Percentiles rank a stretch among this genome's conserved stretches.
Conservation (phyloP, 140 eudicot genomes). For the Cichorium intybus region DNA sequence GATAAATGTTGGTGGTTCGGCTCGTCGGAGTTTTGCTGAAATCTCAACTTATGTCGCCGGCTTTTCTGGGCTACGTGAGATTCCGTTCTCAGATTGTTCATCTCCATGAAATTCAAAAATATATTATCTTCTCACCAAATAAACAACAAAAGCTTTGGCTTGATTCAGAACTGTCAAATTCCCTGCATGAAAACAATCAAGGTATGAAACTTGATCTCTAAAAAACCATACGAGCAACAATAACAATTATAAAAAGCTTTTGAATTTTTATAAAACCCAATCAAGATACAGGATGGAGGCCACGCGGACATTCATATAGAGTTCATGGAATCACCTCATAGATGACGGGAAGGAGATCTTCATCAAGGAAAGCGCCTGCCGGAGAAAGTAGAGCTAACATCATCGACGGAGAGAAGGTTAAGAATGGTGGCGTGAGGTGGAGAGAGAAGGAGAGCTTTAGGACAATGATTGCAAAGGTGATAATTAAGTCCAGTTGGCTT, state of each 20-base stretch:
- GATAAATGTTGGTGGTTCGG: slow-evolving; percentile 32
- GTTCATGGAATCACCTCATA: slow-evolving; percentile 5
- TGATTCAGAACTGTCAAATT: slow-evolving; percentile 10
- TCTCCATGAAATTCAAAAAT: slow-evolving; percentile 44
- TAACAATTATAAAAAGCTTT: background rate
- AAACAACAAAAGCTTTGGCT: background rate
- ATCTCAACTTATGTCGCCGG: slow-evolving; percentile 75
- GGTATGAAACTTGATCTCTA: slow-evolving; percentile 1
- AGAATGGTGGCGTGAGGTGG: background rate
- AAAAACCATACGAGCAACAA: background rate
- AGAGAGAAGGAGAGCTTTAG: slow-evolving; percentile 26
- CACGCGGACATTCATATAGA: background rate
- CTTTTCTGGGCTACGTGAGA: slow-evolving; percentile 73
- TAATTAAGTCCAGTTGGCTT: slow-evolving; percentile 35
- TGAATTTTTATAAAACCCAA: background rate
- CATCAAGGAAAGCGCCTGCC: background rate
- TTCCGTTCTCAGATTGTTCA: slow-evolving; percentile 48
- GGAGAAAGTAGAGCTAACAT: slow-evolving; percentile 12
- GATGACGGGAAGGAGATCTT: background rate
- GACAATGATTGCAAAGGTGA: slow-evolving; percentile 48
- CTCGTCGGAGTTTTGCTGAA: slow-evolving; percentile 44
- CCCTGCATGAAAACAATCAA: slow-evolving; percentile 34
- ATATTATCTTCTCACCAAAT: background rate
- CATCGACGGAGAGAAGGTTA: slow-evolving; percentile 11
- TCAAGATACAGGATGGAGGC: background rate